A percentile compares a stretch with the other conserved stretches of the same genome.
Evolutionary conservation across 2,329 filamentous ascomycete species (phyloP).

Genomic region (Aspergillus hortae): DNA sequence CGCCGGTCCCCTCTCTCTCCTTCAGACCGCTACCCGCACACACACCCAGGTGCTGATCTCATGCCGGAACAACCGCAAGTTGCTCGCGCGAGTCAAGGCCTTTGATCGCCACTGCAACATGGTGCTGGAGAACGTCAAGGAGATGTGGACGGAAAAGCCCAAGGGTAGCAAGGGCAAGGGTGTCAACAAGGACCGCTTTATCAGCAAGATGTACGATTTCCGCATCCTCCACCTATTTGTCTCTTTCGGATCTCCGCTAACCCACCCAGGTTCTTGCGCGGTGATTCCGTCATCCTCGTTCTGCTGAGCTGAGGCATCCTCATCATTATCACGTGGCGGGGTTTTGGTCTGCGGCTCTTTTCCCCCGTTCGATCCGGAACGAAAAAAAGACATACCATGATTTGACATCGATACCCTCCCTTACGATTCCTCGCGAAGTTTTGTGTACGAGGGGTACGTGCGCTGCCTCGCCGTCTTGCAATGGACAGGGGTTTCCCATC

Average conservation of each 20-base stretch:
- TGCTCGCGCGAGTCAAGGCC: constrained; percentile 94
- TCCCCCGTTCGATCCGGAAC: background rate
- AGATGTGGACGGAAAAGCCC: constrained; percentile 99
- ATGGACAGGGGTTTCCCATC: background rate
- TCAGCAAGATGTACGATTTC: constrained; percentile 80
- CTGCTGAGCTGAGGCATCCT: constrained; percentile 63
- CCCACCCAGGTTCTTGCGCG: constrained; percentile 68
- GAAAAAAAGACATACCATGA: constrained; percentile 7
- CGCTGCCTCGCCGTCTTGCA: background rate
- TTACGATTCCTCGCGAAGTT: constrained; percentile 5
- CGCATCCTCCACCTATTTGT: background rate
- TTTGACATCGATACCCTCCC: constrained; percentile 30
- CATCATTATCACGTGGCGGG: constrained; percentile 8
- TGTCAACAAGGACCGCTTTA: constrained; percentile 97
- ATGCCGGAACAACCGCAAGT: constrained; percentile 96
- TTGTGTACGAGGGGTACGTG: background rate
- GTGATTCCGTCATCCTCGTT: constrained; percentile 84
- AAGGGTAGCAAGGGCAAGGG: constrained; percentile 84
- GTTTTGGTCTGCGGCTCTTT: constrained; percentile 3
- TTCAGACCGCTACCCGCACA: constrained; percentile 91
- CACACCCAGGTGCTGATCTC: constrained; percentile 96
- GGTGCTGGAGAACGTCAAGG: constrained; percentile 95
- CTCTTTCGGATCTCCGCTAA: background rate
- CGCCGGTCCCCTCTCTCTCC: constrained; percentile 80
- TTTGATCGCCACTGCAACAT: constrained; percentile 99